Conservation (phyloP, 306 rosid genomes). For the Cyamopsis tetragonoloba region DNA sequence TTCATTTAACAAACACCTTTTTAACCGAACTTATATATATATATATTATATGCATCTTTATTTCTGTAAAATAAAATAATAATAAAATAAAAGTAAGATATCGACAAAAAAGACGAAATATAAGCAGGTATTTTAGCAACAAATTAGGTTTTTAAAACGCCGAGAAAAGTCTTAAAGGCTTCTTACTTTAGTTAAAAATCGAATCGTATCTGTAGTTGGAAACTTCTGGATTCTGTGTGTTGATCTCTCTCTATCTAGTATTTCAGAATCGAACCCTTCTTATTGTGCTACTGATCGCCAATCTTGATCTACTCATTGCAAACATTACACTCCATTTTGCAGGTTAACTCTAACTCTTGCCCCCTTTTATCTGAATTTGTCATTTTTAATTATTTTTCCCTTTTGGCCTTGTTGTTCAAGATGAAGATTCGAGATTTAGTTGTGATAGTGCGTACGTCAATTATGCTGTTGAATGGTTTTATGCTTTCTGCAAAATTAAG, state of each 20-base stretch:
- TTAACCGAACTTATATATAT: too few species aligned
- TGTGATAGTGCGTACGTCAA: not conserved
- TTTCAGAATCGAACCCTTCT: not conserved
- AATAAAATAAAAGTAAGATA: too few species aligned
- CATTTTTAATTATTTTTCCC: not conserved
- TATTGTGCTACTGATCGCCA: not conserved
- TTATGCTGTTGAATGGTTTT: not conserved
- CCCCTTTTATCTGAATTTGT: not conserved
- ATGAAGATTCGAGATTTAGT: not conserved
- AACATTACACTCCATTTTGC: not conserved
- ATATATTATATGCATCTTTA: too few species aligned
- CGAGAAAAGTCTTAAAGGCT: too few species aligned
- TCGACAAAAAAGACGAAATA: too few species aligned
- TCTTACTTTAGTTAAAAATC: too few species aligned
- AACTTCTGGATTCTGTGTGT: not conserved
- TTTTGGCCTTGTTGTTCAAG: not conserved
- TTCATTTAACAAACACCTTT: too few species aligned
- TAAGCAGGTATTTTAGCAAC: too few species aligned
- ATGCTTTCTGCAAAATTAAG: not conserved
- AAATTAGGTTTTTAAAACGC: too few species aligned
- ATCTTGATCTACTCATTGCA: not conserved
- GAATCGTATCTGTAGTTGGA: not conserved
- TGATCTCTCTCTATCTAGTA: not conserved
- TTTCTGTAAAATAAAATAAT: too few species aligned
- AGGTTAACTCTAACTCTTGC: constrained; percentile 17